Conservation (phyloP, 2,329 filamentous ascomycete species). For the Aureobasidium sp. region DNA sequence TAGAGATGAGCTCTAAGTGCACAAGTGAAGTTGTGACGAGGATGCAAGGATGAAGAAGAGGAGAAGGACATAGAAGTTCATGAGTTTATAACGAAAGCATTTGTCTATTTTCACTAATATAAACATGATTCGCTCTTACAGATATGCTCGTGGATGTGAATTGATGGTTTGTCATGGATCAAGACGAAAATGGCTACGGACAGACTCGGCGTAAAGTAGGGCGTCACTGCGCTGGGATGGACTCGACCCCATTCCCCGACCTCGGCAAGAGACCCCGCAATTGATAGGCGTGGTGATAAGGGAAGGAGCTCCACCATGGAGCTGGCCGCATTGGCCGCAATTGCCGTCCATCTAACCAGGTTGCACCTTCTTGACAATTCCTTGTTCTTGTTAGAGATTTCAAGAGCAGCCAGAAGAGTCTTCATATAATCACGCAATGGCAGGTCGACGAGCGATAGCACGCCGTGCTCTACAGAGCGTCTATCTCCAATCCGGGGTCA, state of each 20-base stretch:
- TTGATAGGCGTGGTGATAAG: conserved; percentile 3
- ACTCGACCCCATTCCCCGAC: neutral
- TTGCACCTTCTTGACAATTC: neutral
- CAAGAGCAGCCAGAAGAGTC: neutral
- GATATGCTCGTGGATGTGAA: too few species aligned
- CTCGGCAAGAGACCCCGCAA: conserved; percentile 7
- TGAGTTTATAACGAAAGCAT: conserved; percentile 1
- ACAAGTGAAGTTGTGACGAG: neutral
- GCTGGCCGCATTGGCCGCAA: neutral
- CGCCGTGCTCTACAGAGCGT: conserved; percentile 33
- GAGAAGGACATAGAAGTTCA: neutral
- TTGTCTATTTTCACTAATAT: conserved; percentile 6
- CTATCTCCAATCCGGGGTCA: conserved; percentile 28
- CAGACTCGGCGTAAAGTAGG: neutral
- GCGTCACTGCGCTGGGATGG: neutral
- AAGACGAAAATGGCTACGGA: neutral
- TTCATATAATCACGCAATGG: conserved; percentile 26
- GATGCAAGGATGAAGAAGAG: neutral
- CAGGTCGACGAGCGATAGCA: conserved; percentile 36
- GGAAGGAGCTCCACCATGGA: conserved; percentile 1
- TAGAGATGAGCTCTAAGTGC: conserved; percentile 17
- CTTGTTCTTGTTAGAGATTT: neutral
- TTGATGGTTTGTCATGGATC: neutral
- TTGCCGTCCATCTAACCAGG: neutral
- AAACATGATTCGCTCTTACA: neutral